A percentile compares a stretch with the other conserved stretches of the same genome.
phyloP scores from a whole-genome alignment of 352 stramenopile genomes.

The Globisporangium paddicum region DNA sequence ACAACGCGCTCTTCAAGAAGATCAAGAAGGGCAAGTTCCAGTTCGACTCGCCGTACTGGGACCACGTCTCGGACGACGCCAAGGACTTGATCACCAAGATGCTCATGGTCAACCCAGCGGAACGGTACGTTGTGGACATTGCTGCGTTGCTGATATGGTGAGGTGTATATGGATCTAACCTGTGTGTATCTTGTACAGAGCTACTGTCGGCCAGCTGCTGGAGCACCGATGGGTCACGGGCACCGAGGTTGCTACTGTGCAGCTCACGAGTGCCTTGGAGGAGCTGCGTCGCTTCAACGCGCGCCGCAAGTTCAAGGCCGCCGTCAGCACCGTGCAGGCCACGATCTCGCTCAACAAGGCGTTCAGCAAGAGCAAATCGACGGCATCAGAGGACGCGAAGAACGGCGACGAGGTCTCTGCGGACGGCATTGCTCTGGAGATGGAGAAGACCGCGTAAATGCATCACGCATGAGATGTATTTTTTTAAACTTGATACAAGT shows the following conservation, averaged over 20 bases:
- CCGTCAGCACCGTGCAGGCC: conserved; percentile 84
- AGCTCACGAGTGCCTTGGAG: conserved; percentile 90
- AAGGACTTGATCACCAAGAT: conserved; percentile 94
- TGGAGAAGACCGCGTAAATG: conserved; percentile 16
- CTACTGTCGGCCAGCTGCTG: conserved; percentile 82
- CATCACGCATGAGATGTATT: not conserved
- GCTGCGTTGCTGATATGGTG: not conserved
- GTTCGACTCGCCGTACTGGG: conserved; percentile 96
- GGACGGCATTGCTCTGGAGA: conserved; percentile 22
- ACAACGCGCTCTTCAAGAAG: conserved; percentile 92
- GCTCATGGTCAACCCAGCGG: conserved; percentile 87
- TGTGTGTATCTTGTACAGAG: conserved; percentile 27
- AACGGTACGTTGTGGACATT: conserved; percentile 45
- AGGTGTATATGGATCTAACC: not conserved
- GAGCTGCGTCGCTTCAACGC: conserved; percentile 93
- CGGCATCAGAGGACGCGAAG: conserved; percentile 9
- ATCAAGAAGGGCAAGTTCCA: conserved; percentile 94
- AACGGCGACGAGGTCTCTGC: conserved; percentile 10
- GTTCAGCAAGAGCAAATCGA: conserved; percentile 57
- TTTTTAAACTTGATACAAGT: conserved; percentile 12
- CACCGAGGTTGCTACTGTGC: conserved; percentile 77
- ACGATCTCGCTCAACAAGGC: conserved; percentile 72
- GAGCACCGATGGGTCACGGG: conserved; percentile 89
- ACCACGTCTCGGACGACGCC: conserved; percentile 89
- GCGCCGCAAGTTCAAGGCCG: conserved; percentile 93